These are phyloP conservation scores for Fragilariopsis cylindrus DNA, from an alignment of 108 stramenopile species.

Conservation along the genomic window DNA sequence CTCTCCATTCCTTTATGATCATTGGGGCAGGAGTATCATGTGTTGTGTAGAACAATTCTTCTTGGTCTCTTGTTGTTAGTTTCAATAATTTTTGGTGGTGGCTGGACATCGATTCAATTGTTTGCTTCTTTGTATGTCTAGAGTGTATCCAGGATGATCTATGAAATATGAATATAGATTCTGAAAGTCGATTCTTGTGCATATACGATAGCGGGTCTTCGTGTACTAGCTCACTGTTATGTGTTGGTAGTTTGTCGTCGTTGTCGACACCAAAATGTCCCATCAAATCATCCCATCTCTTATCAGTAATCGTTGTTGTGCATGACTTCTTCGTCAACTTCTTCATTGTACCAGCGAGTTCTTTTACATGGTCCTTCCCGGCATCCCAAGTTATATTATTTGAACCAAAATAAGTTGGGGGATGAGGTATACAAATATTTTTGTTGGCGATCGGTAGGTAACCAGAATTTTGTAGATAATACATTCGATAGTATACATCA, in stretches of 20 bases:
- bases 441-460: conserved; percentile 7
- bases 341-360: neutral
- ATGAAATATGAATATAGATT: conserved; percentile 33
- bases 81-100: neutral
- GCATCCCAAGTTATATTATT: neutral
- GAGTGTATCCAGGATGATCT: conserved; percentile 20
- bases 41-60: neutral
- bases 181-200: conserved; percentile 32
- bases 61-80: neutral
- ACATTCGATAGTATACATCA: conserved; percentile 45
- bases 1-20: conserved; percentile 53
- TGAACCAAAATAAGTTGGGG: conserved; percentile 34
- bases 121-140: conserved; percentile 6
- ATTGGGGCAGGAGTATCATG: conserved; percentile 56
- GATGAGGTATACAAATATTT: conserved; percentile 35
- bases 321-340: neutral
- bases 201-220: conserved; percentile 24
- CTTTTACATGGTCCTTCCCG: neutral
- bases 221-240: neutral
- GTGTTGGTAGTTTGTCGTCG: conserved; percentile 5
- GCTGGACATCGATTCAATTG: conserved; percentile 2
- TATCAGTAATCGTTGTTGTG: neutral
- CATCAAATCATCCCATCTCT: neutral
- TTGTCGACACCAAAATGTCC: neutral
- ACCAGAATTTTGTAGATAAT: conserved; percentile 40